Evolutionary conservation across 371 early-diverging fungal genomes (phyloP).

Genomic region (Sporodiniella umbellata): DNA sequence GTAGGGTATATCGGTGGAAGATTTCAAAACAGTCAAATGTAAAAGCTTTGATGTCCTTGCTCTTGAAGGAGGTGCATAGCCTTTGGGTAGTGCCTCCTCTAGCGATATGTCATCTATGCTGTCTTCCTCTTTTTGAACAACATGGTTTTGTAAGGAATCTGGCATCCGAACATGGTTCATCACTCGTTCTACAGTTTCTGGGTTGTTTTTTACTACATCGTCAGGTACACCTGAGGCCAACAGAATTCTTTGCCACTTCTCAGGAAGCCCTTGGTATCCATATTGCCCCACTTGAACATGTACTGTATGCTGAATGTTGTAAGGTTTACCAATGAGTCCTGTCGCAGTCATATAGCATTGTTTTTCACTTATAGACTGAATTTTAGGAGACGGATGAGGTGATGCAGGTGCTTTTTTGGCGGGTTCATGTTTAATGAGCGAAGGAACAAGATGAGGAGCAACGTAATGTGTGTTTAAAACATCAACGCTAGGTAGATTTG

Average conservation of each 20-base stretch:
- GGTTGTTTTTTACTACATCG: slow-evolving; percentile 52
- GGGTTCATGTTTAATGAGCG: slow-evolving; percentile 25
- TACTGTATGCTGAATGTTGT: slow-evolving; percentile 59
- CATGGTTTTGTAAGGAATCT: slow-evolving; percentile 34
- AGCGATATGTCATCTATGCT: not conserved
- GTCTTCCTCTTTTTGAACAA: slow-evolving; percentile 3
- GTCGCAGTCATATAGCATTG: slow-evolving; percentile 18
- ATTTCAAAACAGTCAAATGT: slow-evolving; percentile 23
- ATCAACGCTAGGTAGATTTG: slow-evolving; percentile 60
- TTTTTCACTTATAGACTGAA: slow-evolving; percentile 6
- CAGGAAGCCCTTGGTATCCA: slow-evolving; percentile 54
- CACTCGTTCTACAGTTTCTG: slow-evolving; percentile 48
- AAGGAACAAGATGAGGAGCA: slow-evolving; percentile 62
- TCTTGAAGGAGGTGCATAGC: slow-evolving; percentile 48
- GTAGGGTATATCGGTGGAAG: slow-evolving; percentile 23
- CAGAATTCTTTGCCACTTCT: slow-evolving; percentile 56
- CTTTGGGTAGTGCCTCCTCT: slow-evolving; percentile 30
- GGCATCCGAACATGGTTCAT: slow-evolving; percentile 59
- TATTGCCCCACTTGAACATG: slow-evolving; percentile 58
- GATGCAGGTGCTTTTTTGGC: not conserved
- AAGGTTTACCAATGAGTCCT: slow-evolving; percentile 55
- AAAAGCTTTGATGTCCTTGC: slow-evolving; percentile 39
- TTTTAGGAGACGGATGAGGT: not conserved
- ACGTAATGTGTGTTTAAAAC: slow-evolving; percentile 61
- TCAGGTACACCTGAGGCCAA: slow-evolving; percentile 54